Evolutionary conservation across 169 alveolate genomes (phyloP), one percentile per base, ranked within the genome.

Genomic region (Cryptosporidium meleagridis): DNA sequence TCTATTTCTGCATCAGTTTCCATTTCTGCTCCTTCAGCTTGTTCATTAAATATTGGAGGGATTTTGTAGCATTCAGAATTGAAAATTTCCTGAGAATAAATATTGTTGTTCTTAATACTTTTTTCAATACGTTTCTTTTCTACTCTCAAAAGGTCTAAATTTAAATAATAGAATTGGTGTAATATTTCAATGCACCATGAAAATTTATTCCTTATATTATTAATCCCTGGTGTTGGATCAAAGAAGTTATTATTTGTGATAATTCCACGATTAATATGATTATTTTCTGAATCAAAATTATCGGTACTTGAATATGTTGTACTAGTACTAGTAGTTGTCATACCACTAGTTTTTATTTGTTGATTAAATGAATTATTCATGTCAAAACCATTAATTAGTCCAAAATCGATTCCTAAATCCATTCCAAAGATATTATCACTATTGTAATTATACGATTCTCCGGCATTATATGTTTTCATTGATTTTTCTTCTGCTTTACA

Each of bases 271-370:
- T 48, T 48, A 48, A 48, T 48, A 16, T 48, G 21, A 48, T 14
- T 23, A 23, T 35, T 55, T 55, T 55, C 67, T 8, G 35, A 26
- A 23, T n/a, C 35, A 6, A 21, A 21, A 55, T 2, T 8, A 26
- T 55, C 37, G 10, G 4, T 21, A 23, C 37, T 55, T 55, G 67
- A 55, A 55, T 55, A 55, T 55, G 67, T 55, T 8, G n/a, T 55
- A 26, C 67, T 55, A 6, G 67, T 55, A 55, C 67, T 55, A 26
- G 67, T 55, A 26, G 67, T 55, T 8, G 67, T 55, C 67, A 55
- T 55, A 23, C 67, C 67, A 55, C 29, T 55, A 26, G 37, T 55
- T 26, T 55, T 21, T 6, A 55, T 55, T 26, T 55, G 37, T 55
- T 55, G 37, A 23, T 23, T 26, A 55, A 55, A 55, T 55, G 67